Conservation (phyloP, 176 grass and related monocot species). For the Juncus inflexus region DNA sequence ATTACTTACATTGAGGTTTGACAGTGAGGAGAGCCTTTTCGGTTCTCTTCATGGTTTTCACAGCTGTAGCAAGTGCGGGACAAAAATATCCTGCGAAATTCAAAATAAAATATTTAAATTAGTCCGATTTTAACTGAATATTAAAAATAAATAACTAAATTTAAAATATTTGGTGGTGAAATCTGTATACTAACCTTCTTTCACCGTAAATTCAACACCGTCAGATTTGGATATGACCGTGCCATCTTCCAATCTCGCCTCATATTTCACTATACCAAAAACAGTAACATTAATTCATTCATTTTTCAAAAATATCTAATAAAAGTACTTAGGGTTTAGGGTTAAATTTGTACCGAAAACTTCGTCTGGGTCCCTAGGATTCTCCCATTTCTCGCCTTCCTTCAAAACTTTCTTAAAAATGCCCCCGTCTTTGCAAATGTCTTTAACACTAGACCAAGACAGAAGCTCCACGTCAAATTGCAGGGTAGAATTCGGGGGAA, state of each 20-base stretch:
- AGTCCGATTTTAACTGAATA: background rate
- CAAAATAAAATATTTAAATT: constrained; percentile 21
- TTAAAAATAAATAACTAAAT: background rate
- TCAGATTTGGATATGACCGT: constrained; percentile 68
- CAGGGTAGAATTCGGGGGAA: constrained; percentile 77
- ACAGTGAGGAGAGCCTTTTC: constrained; percentile 83
- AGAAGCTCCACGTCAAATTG: constrained; percentile 97
- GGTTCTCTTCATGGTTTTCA: constrained; percentile 90
- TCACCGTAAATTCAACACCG: constrained; percentile 74
- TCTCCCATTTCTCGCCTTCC: constrained; percentile 96
- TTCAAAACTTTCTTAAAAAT: constrained; percentile 81
- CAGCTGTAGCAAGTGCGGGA: constrained; percentile 64
- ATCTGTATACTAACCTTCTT: constrained; percentile 54
- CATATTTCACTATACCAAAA: constrained; percentile 66
- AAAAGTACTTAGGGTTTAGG: background rate
- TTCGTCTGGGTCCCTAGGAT: constrained; percentile 89
- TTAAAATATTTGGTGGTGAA: background rate
- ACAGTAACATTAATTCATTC: background rate
- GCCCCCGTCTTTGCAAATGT: constrained; percentile 94
- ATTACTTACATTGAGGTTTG: constrained; percentile 80
- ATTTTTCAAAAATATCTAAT: background rate
- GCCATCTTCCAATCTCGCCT: constrained; percentile 71
- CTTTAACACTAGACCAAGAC: constrained; percentile 84
- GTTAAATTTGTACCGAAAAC: constrained; percentile 62
- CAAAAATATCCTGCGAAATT: constrained; percentile 60